phyloP scores from a whole-genome alignment of 1,139 yeast genomes.

The Dujonia santamariae region DNA sequence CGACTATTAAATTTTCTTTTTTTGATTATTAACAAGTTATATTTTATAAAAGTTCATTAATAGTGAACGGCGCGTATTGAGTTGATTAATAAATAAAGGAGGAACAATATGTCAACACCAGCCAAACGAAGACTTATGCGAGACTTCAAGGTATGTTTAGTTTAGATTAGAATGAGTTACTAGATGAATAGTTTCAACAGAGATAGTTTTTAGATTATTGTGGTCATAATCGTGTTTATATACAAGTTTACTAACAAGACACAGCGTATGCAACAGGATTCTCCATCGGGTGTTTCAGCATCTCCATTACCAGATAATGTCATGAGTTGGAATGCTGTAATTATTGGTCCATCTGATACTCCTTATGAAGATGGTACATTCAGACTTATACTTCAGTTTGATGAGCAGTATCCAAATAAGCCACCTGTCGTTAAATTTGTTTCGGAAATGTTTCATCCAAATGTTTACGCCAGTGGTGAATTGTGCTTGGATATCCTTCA shows the following conservation, averaged over 20 bases:
- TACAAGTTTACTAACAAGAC: conserved; percentile 13
- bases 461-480: conserved; percentile 94
- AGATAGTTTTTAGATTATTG: too few species aligned
- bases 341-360: conserved; percentile 96
- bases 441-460: conserved; percentile 96
- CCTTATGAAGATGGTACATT: conserved; percentile 99
- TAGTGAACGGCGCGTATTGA: too few species aligned
- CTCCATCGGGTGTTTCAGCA: conserved; percentile 97
- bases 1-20: too few species aligned
- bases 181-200: too few species aligned
- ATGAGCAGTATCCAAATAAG: conserved; percentile 96
- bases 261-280: conserved; percentile 93
- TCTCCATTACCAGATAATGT: conserved; percentile 96
- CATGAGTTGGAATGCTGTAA: conserved; percentile 97
- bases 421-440: conserved; percentile 92
- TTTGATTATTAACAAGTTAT: too few species aligned
- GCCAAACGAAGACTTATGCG: conserved; percentile 98
- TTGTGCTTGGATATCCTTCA: conserved; percentile 93
- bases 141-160: conserved; percentile 74
- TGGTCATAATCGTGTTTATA: neutral
- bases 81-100: neutral
- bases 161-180: too few species aligned
- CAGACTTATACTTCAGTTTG: conserved; percentile 80
- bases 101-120: conserved; percentile 77
- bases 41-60: too few species aligned